phyloP scores from a whole-genome alignment of 208 protist genomes.

The Naegleria gruberi region DNA sequence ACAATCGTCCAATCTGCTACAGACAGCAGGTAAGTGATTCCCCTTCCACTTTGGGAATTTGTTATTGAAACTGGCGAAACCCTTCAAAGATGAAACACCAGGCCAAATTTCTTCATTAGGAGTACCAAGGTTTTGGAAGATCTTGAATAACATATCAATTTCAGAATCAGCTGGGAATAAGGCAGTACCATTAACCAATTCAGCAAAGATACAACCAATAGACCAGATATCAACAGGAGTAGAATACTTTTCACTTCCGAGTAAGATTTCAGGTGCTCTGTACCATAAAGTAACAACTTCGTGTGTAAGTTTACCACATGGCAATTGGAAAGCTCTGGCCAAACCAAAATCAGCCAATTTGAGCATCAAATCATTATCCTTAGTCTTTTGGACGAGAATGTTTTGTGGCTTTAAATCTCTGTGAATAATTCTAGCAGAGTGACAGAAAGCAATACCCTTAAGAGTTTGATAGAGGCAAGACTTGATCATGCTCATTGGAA shows the following conservation, averaged over 20 bases:
- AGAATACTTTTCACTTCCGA: constrained; percentile 71
- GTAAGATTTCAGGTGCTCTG: constrained; percentile 78
- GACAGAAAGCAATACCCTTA: constrained; percentile 63
- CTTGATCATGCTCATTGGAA: neutral
- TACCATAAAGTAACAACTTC: constrained; percentile 81
- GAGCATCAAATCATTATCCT: constrained; percentile 45
- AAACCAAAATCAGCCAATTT: constrained; percentile 75
- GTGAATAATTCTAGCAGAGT: constrained; percentile 71
- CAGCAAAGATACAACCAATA: constrained; percentile 80
- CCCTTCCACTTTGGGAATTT: constrained; percentile 84
- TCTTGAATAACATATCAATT: constrained; percentile 88
- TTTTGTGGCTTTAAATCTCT: constrained; percentile 77
- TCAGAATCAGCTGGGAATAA: constrained; percentile 91
- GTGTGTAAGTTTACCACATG: constrained; percentile 60
- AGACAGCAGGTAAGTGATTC: constrained; percentile 15
- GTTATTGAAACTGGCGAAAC: constrained; percentile 77
- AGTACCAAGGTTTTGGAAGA: constrained; percentile 88
- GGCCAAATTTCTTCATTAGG: constrained; percentile 90
- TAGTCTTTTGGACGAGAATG: constrained; percentile 37
- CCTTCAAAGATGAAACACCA: constrained; percentile 77
- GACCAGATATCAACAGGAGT: constrained; percentile 80
- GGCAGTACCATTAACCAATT: constrained; percentile 48
- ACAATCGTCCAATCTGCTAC: neutral
- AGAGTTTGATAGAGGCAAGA: constrained; percentile 69
- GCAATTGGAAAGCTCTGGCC: constrained; percentile 79